Evolutionary conservation across 306 rosid species (phyloP).

Genomic region (Lathyrus oleraceus): DNA sequence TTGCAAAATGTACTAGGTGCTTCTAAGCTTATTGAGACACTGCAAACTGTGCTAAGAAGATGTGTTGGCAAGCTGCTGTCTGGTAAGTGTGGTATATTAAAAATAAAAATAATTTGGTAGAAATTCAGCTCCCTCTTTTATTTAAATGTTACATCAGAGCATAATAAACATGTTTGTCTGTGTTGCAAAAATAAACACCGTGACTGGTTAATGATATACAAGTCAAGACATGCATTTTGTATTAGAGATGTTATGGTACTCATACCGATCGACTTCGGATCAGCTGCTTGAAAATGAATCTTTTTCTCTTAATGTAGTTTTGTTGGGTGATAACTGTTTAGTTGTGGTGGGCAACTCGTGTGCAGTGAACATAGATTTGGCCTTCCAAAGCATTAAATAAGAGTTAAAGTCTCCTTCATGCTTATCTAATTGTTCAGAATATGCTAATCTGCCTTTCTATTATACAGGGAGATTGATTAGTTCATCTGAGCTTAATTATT

Average conservation of each 20-base stretch:
- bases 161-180: neutral
- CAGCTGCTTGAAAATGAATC: neutral
- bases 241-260: neutral
- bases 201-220: neutral
- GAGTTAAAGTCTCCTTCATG: too few species aligned
- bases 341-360: neutral
- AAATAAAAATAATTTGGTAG: slow-evolving; percentile 9
- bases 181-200: neutral
- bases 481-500: slow-evolving; percentile 12
- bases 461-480: neutral
- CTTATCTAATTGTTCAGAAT: neutral
- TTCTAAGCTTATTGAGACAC: slow-evolving; percentile 62
- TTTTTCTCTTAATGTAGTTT: neutral
- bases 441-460: neutral
- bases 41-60: slow-evolving; percentile 60
- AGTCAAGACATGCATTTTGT: neutral
- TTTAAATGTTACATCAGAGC: slow-evolving; percentile 11
- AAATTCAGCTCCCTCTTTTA: neutral
- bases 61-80: slow-evolving; percentile 54
- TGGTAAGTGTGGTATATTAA: slow-evolving; percentile 49
- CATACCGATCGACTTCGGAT: neutral
- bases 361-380: too few species aligned
- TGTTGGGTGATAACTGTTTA: slow-evolving; percentile 2
- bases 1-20: slow-evolving; percentile 52
- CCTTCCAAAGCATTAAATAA: too few species aligned